phyloP scores from a whole-genome alignment of 345 rosid species.

The Dipteronia dyeriana region DNA sequence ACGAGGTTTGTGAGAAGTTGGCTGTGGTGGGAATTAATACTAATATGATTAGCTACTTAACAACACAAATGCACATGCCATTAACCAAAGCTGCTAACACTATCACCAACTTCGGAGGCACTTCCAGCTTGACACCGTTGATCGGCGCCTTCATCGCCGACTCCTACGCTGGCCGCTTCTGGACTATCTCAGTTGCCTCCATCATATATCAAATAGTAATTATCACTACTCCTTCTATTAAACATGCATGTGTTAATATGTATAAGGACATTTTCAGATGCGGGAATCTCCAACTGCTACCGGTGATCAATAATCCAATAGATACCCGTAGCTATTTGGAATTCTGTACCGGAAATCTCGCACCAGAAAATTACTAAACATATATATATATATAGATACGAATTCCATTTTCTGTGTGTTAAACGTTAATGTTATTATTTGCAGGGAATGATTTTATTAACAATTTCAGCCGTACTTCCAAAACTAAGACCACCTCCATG shows the following conservation, averaged over 20 bases:
- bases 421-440: background rate
- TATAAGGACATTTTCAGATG: no score
- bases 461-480: constrained; percentile 77
- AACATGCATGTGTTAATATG: no score
- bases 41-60: constrained; percentile 90
- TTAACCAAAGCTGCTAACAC: constrained; percentile 92
- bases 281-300: no score
- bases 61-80: constrained; percentile 81
- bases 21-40: constrained; percentile 82
- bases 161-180: constrained; percentile 81
- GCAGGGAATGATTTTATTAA: constrained; percentile 77
- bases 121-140: constrained; percentile 78
- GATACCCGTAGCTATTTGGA: no score
- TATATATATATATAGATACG: no score
- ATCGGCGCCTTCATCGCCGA: constrained; percentile 90
- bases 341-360: no score
- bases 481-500: constrained; percentile 76
- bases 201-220: constrained; percentile 68
- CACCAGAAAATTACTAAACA: no score
- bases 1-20: constrained; percentile 85
- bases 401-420: background rate
- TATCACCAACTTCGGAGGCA: constrained; percentile 85
- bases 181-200: constrained; percentile 76
- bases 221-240: background rate
- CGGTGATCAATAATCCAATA: no score